Evolutionary conservation across 192 early-diverging fungal genomes (phyloP), one percentile per base, ranked within the genome.

Genomic region (Martensiomyces pterosporus): DNA sequence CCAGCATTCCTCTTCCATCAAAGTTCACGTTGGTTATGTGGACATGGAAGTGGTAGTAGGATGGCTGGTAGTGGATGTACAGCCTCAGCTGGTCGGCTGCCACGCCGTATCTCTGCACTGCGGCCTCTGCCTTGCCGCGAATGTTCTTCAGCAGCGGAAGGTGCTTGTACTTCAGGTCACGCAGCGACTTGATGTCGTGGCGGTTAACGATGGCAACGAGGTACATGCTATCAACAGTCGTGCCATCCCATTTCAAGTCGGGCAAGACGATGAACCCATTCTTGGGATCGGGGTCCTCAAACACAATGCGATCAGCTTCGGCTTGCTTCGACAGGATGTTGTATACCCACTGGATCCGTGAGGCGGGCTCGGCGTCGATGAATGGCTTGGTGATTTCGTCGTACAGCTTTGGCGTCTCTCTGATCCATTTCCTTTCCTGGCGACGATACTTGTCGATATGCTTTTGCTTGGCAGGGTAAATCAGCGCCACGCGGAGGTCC

Each of bases 21-120:
- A 79, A 60, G 6, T 73, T 54, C 3, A 87, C 60, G 61, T 85
- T 80, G 10, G 85, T 85, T n/a, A 88, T 70, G 49, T 91, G 85
- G 14, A 91, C 57, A 50, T 91, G 89, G 29, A 91, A 81, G 36
- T 89, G 89, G 49, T 91, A 91, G 52, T 91, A 91, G 4, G 80
- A 82, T 3, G 89, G 89, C 57, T 88, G 85, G 50, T 91, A 89
- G 55, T 91, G 89, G 3, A 89, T 60, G 62, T 84, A 91, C 21
- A 89, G 47, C 26, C 85, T 60, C 12, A 91, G 59, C 32, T 84
- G 72, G 35, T 89, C 71, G 1, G 70, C 45, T 8, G 60, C 39
- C 9, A 91, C 73, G 2, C 65, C 72, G 0, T 72, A 65, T 27
- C 57, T 35, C 13, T 73, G 63, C 0, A 82, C 79, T 24, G 82